phyloP scores from a whole-genome alignment of 2,329 filamentous ascomycete species.

The Aspergillus melleus region DNA sequence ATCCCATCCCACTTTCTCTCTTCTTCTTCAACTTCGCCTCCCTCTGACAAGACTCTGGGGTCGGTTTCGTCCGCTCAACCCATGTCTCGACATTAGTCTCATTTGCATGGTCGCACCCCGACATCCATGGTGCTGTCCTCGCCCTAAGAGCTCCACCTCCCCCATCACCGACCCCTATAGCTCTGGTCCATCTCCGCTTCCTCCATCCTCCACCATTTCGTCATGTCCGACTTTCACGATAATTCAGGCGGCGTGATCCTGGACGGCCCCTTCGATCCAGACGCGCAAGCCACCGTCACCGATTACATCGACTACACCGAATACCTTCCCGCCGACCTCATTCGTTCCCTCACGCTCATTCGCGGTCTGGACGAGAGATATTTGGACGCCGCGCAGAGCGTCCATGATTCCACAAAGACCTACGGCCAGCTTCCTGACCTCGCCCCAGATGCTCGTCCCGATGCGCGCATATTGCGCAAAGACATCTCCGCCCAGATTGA shows the following conservation, averaged over 20 bases:
- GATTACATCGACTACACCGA: slow-evolving; percentile 70
- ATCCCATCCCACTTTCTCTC: neutral
- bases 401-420: slow-evolving; percentile 44
- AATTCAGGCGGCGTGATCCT: slow-evolving; percentile 39
- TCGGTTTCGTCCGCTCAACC: neutral
- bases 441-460: slow-evolving; percentile 49
- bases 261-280: slow-evolving; percentile 59
- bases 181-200: slow-evolving; percentile 7
- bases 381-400: slow-evolving; percentile 39
- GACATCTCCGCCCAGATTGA: slow-evolving; percentile 59
- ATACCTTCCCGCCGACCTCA: slow-evolving; percentile 65
- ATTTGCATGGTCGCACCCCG: slow-evolving; percentile 20
- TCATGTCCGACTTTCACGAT: slow-evolving; percentile 44
- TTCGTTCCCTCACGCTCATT: slow-evolving; percentile 64
- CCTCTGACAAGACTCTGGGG: neutral
- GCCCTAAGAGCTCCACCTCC: slow-evolving; percentile 7
- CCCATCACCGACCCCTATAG: neutral
- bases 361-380: slow-evolving; percentile 50
- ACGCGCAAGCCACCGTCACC: slow-evolving; percentile 65
- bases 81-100: neutral
- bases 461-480: slow-evolving; percentile 53
- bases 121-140: slow-evolving; percentile 22
- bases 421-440: slow-evolving; percentile 54
- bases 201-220: slow-evolving; percentile 9
- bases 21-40: slow-evolving; percentile 7